Conservation (phyloP, 2,329 filamentous ascomycete species). For the Bipolaris oryzae region DNA sequence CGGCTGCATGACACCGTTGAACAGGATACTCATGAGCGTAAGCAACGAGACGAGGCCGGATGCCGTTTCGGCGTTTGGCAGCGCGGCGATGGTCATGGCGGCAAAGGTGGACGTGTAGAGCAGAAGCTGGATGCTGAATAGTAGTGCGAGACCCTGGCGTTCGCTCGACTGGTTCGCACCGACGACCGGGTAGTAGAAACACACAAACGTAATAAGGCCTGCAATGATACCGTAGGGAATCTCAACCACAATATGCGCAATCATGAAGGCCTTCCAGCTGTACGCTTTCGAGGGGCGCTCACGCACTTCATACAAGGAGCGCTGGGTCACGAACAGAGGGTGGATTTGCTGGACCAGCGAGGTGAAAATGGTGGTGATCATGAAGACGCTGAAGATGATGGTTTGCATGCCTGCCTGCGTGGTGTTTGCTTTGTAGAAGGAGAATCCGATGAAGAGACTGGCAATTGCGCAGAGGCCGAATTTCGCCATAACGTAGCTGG, state of each 20-base stretch:
- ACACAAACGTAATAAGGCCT: constrained; percentile 66
- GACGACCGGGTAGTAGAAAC: constrained; percentile 67
- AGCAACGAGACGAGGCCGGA: constrained; percentile 66
- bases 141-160: constrained; percentile 63
- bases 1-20: constrained; percentile 64
- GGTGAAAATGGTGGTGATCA: constrained; percentile 52
- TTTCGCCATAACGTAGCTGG: constrained; percentile 50
- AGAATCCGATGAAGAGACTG: constrained; percentile 49
- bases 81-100: constrained; percentile 73
- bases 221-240: constrained; percentile 69
- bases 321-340: constrained; percentile 64
- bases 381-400: constrained; percentile 58
- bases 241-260: constrained; percentile 74
- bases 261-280: constrained; percentile 75
- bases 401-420: constrained; percentile 53
- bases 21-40: constrained; percentile 56
- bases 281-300: constrained; percentile 72
- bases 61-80: constrained; percentile 72
- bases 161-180: constrained; percentile 52
- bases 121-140: constrained; percentile 70
- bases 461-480: constrained; percentile 33
- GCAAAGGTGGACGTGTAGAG: constrained; percentile 75
- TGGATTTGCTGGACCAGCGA: constrained; percentile 64
- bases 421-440: constrained; percentile 49
- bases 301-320: constrained; percentile 64